Base-by-base conservation (phyloP, 1,284 basidiomycete genomes). In the Malassezia psittaci region DNA sequence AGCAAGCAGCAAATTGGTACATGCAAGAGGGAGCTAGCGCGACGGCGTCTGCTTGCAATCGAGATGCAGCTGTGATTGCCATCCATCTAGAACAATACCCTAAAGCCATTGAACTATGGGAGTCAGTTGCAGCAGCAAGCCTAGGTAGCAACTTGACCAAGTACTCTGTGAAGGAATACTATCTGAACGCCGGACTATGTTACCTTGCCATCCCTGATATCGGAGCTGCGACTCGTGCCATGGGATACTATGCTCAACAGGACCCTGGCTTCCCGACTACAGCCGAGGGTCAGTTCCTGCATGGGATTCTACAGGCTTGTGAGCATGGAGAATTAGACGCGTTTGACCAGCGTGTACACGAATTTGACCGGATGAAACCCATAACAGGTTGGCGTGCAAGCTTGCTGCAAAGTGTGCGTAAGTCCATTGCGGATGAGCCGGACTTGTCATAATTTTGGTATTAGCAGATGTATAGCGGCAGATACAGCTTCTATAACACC, bases 161-260 rank as follows among this genome's bases (percentile, higher is more conserved):
- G 77, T 98, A 96, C 79, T 90, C 87, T 62, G 93, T 96, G 66
- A 98, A 96, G 78, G 93, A 98, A 70, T 96, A 94, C 75, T 96
- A 90, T 85, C 80, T 98, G 42, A 83, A 85, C 65, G 83, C 90
- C 2, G 84, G 83, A 34, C 78, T 98, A 24, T 98, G 93, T 74
- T 87, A 87, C 38, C 80, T 96, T 52, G 93, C 90, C 16, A 86
- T 88, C 80, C 82, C 81, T 59, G 72, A 74, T 59, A 65, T 66
- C 45, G 66, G 65, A 13, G 72, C 72, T 12, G 67, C 68, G 24
- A 62, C 61, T 2, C 63, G 68, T 16, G 72, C 72, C 5, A 71
- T 74, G 70, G 66, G 59, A 16, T 74, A 68, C 62, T 74, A 74
- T 52, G 70, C 72, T 10, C 60, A 69, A 48, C 66, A 66, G 47